phyloP scores from a whole-genome alignment of 768 basidiomycete genomes.

The Auriscalpium orientale region DNA sequence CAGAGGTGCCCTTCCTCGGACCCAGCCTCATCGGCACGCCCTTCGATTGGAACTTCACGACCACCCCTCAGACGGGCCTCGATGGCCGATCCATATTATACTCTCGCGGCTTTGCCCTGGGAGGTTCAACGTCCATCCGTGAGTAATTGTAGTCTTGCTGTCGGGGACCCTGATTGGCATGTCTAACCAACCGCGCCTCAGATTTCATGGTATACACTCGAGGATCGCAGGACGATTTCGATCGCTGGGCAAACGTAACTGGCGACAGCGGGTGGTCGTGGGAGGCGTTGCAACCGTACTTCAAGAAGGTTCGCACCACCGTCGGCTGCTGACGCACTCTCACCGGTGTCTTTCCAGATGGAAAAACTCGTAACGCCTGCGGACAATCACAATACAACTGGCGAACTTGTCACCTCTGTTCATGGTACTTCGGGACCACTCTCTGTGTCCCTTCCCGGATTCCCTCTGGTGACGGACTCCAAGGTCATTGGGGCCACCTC shows the following conservation, averaged over 20 bases:
- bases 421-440: constrained; percentile 30
- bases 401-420: constrained; percentile 29
- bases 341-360: constrained; percentile 19
- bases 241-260: constrained; percentile 18
- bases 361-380: constrained; percentile 31
- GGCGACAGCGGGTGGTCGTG: constrained; percentile 21
- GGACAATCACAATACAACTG: constrained; percentile 31
- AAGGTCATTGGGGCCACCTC: constrained; percentile 30
- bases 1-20: not conserved
- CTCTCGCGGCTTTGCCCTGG: not conserved
- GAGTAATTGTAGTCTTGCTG: not conserved
- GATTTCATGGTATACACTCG: constrained; percentile 23
- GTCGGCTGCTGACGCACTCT: not conserved
- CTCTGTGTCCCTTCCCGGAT: constrained; percentile 12
- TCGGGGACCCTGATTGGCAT: not conserved
- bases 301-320: constrained; percentile 1
- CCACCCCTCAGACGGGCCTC: not conserved
- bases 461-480: constrained; percentile 17
- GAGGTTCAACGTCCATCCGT: constrained; percentile 1
- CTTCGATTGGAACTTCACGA: constrained; percentile 4
- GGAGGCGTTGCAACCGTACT: not conserved
- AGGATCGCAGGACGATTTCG: constrained; percentile 19
- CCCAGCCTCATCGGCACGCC: not conserved
- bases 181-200: not conserved
- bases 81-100: constrained; percentile 1